Evolutionary conservation across 23 red algal genomes (phyloP), one percentile per base, ranked within the genome.

Genomic region (Porphyridium purpureum): DNA sequence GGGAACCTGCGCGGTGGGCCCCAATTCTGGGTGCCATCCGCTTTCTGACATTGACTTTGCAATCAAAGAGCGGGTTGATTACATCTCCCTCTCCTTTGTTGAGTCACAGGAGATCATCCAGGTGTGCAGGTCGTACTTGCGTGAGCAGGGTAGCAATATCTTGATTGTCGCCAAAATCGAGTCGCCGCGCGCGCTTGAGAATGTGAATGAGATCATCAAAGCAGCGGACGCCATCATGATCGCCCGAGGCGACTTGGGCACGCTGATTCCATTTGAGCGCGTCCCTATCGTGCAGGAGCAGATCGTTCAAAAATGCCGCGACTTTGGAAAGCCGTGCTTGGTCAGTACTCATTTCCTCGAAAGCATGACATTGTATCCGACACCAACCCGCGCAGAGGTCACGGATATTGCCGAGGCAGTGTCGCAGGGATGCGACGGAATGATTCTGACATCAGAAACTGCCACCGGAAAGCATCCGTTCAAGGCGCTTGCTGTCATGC

Each of bases 281-380:
- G 78, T 98, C 23, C 90, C 90, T 23, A 77, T 64, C 26, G 85
- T 78, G 90, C 90, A 98, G 38, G 42, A 81, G 28, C 59, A 71
- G 20, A 86, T 98, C 50, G 62, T 57, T 24, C 50, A 81, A 9
- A 32, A 71, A 0, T 98, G 90, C 62, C 90, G 60, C 24, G 35
- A 55, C 1, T 52, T 72, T 50, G 81, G 75, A 15, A 98, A 98
- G 53, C 80, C 90, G 17, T 86, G 72, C 49, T 55, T 98, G 29
- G 68, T 98, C 30, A 86, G 79, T 4, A 98, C 90, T 24, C 90
- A 98, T 42, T 98, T 98, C 54, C 69, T 98, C 2, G 90, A 98
- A 47, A 72, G 62, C 19, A 98, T 98, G 90, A 80, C 86, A 5
- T 60, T 83, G 25, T 98, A 98, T 66, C 90, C 90, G 27, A 98